Percentiles rank a stretch among this genome's conserved stretches.
phyloP scores from a whole-genome alignment of 2,329 filamentous ascomycete genomes.

The Stemphylium beticola region DNA sequence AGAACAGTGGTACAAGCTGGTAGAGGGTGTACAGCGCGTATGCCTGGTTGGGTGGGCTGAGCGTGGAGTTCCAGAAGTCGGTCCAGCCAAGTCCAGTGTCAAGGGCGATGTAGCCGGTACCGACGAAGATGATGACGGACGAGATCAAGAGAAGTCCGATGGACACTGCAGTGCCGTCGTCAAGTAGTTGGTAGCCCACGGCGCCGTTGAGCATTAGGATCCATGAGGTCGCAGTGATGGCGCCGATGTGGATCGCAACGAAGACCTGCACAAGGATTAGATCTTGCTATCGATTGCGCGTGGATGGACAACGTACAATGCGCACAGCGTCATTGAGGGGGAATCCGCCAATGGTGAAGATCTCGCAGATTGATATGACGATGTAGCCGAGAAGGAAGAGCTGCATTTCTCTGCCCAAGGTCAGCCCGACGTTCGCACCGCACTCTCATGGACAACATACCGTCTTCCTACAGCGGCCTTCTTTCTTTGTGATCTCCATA shows the following conservation, averaged over 20 bases:
- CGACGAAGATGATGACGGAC: constrained; percentile 75
- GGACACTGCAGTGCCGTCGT: constrained; percentile 89
- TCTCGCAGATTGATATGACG: constrained; percentile 89
- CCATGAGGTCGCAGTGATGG: constrained; percentile 88
- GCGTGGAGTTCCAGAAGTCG: constrained; percentile 68
- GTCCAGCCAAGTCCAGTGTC: constrained; percentile 92
- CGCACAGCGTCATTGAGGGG: constrained; percentile 74
- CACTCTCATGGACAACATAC: constrained; percentile 55
- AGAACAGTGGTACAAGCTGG: constrained; percentile 85
- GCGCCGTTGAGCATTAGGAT: constrained; percentile 89
- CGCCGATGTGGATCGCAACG: constrained; percentile 85
- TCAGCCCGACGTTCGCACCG: constrained; percentile 17
- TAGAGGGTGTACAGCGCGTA: constrained; percentile 94
- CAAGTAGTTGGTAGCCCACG: constrained; percentile 90
- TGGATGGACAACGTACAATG: constrained; percentile 62
- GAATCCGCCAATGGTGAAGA: constrained; percentile 92
- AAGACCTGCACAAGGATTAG: constrained; percentile 67
- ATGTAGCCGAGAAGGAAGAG: constrained; percentile 87
- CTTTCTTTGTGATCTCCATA: constrained; percentile 86
- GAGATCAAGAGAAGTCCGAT: constrained; percentile 76
- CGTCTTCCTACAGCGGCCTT: constrained; percentile 91
- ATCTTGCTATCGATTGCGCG: neutral
- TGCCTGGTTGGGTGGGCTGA: constrained; percentile 64
- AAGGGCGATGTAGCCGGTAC: constrained; percentile 92
- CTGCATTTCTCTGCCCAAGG: constrained; percentile 82